Conservation (phyloP, 2,329 filamentous ascomycete species). For the Aureobasidium sp. region DNA sequence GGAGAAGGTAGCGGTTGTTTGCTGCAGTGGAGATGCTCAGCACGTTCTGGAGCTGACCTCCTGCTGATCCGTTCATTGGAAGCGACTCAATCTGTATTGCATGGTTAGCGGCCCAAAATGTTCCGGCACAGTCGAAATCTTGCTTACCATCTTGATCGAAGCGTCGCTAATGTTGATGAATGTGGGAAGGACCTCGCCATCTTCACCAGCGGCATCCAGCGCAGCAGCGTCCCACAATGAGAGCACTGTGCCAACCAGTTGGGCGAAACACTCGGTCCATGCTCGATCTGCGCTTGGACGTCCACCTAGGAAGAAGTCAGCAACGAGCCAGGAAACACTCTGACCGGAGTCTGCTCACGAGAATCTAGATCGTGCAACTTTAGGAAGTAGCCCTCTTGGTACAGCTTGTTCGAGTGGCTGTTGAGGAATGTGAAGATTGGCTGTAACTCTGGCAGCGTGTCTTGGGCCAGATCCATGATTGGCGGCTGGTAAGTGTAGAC, state of each 20-base stretch:
- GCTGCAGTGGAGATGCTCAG: slow-evolving; percentile 93
- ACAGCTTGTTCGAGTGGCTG: slow-evolving; percentile 91
- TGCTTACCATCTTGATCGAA: slow-evolving; percentile 86
- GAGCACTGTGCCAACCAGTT: slow-evolving; percentile 88
- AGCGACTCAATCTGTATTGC: slow-evolving; percentile 55
- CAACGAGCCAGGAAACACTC: neutral
- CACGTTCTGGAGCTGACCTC: slow-evolving; percentile 85
- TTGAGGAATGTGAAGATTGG: slow-evolving; percentile 93
- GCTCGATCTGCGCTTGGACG: slow-evolving; percentile 76
- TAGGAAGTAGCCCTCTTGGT: slow-evolving; percentile 95
- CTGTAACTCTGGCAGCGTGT: slow-evolving; percentile 86
- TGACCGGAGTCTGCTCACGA: slow-evolving; percentile 53
- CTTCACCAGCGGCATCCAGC: slow-evolving; percentile 76
- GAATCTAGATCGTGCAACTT: slow-evolving; percentile 93
- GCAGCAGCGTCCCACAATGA: slow-evolving; percentile 94
- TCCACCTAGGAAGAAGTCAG: slow-evolving; percentile 55
- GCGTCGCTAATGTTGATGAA: slow-evolving; percentile 98
- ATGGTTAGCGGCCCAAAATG: slow-evolving; percentile 9
- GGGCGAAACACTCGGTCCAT: slow-evolving; percentile 96
- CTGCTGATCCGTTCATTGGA: slow-evolving; percentile 68
- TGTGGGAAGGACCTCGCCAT: slow-evolving; percentile 78
- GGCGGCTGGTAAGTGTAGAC: slow-evolving; percentile 78
- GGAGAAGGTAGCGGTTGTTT: slow-evolving; percentile 87
- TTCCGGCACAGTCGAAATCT: neutral
- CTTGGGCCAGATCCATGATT: slow-evolving; percentile 74